Evolutionary conservation across 2,329 filamentous ascomycete genomes (phyloP).

Genomic region (Magnaporthiopsis rhizophila): DNA sequence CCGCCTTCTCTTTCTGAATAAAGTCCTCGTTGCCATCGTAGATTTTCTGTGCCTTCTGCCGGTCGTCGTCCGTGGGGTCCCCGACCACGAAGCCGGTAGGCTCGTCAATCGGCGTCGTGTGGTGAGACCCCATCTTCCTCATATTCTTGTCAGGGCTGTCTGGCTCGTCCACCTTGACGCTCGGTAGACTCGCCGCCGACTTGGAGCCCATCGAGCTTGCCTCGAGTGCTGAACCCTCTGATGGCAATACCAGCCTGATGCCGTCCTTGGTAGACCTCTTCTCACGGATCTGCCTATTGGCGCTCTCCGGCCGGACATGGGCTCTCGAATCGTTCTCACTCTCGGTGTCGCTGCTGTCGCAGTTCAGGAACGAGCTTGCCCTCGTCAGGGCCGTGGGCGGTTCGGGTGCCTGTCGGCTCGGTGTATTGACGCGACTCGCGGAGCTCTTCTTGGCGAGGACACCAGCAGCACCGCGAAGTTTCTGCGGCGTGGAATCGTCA

Average conservation of each 20-base stretch:
- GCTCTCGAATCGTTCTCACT: slow-evolving; percentile 36
- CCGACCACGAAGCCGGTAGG: slow-evolving; percentile 46
- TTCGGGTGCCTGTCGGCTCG: slow-evolving; percentile 25
- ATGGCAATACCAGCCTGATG: slow-evolving; percentile 31
- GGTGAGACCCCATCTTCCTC: slow-evolving; percentile 9
- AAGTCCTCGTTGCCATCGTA: slow-evolving; percentile 80
- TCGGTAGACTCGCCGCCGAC: slow-evolving; percentile 29
- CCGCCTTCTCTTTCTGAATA: slow-evolving; percentile 69
- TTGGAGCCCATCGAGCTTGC: neutral
- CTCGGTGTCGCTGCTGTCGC: slow-evolving; percentile 43
- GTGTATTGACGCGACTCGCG: slow-evolving; percentile 22
- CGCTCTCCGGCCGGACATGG: slow-evolving; percentile 16
- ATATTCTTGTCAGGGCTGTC: slow-evolving; percentile 11
- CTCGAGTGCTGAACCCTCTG: slow-evolving; percentile 26
- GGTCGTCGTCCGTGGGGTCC: slow-evolving; percentile 59
- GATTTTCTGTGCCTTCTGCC: slow-evolving; percentile 70
- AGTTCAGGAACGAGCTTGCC: slow-evolving; percentile 39
- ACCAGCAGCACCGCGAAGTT: neutral
- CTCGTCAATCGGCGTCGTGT: slow-evolving; percentile 42
- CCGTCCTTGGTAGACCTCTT: slow-evolving; percentile 16
- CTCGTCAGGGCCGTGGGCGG: slow-evolving; percentile 16
- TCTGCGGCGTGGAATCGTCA: too few relatives aligned
- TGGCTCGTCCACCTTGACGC: slow-evolving; percentile 33
- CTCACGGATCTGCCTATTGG: slow-evolving; percentile 6
- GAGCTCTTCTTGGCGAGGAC: neutral